Conservation (phyloP, 805 yeast genomes). For the Saccharomycopsis lassenensis region DNA sequence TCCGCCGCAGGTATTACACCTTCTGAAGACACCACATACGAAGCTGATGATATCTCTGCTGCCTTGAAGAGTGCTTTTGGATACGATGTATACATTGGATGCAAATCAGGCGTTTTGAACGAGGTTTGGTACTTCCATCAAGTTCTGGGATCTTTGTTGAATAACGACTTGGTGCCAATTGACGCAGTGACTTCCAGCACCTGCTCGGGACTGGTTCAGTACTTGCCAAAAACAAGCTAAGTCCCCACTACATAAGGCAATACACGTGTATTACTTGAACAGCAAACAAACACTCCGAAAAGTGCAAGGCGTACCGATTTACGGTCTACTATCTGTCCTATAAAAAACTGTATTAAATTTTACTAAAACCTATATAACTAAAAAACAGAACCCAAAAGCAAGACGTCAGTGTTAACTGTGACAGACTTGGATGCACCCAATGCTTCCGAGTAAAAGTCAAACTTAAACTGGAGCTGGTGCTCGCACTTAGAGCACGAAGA, state of each 20-base stretch:
- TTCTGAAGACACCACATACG: conserved; percentile 40
- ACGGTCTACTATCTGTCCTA: too few species aligned
- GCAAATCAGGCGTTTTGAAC: conserved; percentile 35
- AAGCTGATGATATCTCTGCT: conserved; percentile 39
- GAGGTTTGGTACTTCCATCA: conserved; percentile 70
- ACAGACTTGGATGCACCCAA: conserved; percentile 1
- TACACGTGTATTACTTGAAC: too few species aligned
- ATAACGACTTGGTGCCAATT: conserved; percentile 53
- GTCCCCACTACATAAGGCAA: too few species aligned
- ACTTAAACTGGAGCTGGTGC: conserved; percentile 12
- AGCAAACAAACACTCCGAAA: too few species aligned
- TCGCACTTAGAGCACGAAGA: conserved; percentile 13
- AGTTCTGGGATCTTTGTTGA: conserved; percentile 58
- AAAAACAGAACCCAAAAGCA: conserved; percentile 7
- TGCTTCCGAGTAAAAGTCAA: conserved; percentile 8
- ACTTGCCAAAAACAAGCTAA: too few species aligned
- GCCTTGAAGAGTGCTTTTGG: conserved; percentile 44
- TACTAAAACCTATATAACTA: too few species aligned
- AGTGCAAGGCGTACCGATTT: too few species aligned
- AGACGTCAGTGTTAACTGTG: conserved; percentile 10
- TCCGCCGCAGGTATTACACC: conserved; percentile 64
- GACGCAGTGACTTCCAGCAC: conserved; percentile 25
- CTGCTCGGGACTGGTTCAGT: conserved; percentile 10
- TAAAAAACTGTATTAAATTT: too few species aligned
- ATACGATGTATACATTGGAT: conserved; percentile 47